phyloP scores from a whole-genome alignment of 257 asterid genomes.

The Leptodermis oblonga region DNA sequence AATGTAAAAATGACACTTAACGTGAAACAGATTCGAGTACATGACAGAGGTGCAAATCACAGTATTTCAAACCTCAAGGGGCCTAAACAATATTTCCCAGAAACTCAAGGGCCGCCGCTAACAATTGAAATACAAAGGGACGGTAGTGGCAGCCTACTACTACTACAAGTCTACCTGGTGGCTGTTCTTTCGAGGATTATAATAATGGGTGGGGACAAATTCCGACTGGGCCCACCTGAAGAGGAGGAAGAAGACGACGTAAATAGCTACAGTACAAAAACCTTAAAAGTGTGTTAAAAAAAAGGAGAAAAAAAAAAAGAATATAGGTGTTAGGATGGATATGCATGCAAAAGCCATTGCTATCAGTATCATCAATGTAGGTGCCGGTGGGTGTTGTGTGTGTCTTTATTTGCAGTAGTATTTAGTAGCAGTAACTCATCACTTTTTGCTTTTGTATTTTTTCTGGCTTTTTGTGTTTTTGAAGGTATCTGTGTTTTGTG shows the following conservation, averaged over 20 bases:
- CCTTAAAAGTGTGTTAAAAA: neutral
- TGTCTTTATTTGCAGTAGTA: constrained; percentile 2
- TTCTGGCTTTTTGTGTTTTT: neutral
- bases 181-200: neutral
- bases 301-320: neutral
- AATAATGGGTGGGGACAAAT: constrained; percentile 2
- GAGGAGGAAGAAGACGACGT: neutral
- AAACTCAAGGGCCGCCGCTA: neutral
- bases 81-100: neutral
- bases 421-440: neutral
- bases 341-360: neutral
- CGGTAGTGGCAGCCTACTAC: neutral
- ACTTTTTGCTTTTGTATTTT: neutral
- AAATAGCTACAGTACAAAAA: constrained; percentile 11
- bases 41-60: no score
- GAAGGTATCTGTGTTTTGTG: neutral
- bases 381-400: constrained; percentile 8
- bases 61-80: no score
- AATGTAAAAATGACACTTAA: no score
- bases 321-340: neutral
- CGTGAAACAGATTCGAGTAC: no score
- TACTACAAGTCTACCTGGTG: no score
- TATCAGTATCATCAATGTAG: constrained; percentile 4
- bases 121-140: neutral
- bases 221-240: constrained; percentile 1